Evolutionary conservation across 306 rosid genomes (phyloP).

Genomic region (Bauhinia variegata): DNA sequence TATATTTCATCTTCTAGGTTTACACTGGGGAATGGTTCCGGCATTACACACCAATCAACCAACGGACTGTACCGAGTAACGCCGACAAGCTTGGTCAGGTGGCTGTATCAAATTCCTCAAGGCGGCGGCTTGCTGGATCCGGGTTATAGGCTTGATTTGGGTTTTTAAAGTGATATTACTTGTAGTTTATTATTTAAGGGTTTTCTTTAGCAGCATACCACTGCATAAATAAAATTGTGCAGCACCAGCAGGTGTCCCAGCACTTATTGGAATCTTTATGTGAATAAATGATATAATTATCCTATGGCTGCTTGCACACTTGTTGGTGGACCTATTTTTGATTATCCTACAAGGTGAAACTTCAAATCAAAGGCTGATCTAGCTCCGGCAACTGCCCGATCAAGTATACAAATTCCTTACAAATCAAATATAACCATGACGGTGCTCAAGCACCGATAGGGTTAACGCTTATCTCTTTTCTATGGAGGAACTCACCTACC

Average conservation of each 20-base stretch:
- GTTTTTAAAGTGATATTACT: neutral
- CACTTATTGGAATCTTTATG: neutral
- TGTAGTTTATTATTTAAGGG: conserved; percentile 4
- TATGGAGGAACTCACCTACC: neutral
- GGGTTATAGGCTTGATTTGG: conserved; percentile 45
- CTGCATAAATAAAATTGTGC: conserved; percentile 8
- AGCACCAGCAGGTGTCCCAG: neutral
- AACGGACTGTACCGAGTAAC: conserved; percentile 46
- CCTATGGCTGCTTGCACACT: no score
- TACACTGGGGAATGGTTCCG: conserved; percentile 83
- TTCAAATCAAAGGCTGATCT: no score
- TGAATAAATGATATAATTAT: no score
- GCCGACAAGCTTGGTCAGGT: conserved; percentile 74
- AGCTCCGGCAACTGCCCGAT: no score
- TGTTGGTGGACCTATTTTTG: no score
- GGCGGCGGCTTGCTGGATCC: conserved; percentile 76
- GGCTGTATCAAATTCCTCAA: conserved; percentile 78
- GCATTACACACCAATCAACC: conserved; percentile 60
- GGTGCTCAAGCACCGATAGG: no score
- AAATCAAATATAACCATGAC: no score
- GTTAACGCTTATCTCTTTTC: no score
- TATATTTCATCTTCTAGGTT: conserved; percentile 54
- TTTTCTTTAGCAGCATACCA: conserved; percentile 14
- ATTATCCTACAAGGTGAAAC: no score
- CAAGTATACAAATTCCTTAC: no score